Percentiles rank a stretch among this genome's conserved stretches.
Evolutionary conservation across 139 green algal genomes (phyloP).

Genomic region (Closterium sp.): DNA sequence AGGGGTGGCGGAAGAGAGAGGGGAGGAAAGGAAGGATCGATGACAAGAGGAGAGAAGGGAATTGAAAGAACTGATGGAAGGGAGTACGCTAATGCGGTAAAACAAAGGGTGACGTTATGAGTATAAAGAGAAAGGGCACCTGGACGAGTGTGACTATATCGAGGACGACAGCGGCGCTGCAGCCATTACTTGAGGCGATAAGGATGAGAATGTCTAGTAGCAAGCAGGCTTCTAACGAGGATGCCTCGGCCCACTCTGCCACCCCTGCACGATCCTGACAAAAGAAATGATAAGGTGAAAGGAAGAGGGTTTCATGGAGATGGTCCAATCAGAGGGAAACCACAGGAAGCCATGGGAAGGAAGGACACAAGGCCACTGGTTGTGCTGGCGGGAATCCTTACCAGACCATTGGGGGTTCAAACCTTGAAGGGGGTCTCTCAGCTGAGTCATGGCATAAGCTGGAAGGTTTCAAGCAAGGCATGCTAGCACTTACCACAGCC

Average conservation of each 20-base stretch:
- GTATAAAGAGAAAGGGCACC: no score
- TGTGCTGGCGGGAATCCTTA: neutral
- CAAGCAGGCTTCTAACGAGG: neutral
- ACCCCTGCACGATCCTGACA: neutral
- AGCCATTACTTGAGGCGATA: neutral
- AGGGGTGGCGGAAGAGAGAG: neutral
- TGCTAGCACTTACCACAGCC: neutral
- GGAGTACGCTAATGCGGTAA: no score
- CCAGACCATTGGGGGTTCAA: neutral
- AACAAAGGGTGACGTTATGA: neutral
- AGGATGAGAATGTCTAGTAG: neutral
- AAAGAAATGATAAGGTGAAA: neutral
- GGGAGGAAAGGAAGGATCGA: no score
- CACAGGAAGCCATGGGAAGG: neutral
- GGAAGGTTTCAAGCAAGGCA: neutral
- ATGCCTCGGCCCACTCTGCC: neutral
- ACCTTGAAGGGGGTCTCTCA: no score
- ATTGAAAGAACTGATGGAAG: no score
- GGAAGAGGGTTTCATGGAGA: neutral
- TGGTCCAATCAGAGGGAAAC: neutral
- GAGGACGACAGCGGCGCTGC: neutral
- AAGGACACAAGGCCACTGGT: neutral
- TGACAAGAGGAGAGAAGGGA: no score
- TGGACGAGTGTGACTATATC: neutral
- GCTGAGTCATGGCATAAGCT: no score